phyloP scores from a whole-genome alignment of 1,284 basidiomycete species.

The Sanghuangporus baumii region DNA sequence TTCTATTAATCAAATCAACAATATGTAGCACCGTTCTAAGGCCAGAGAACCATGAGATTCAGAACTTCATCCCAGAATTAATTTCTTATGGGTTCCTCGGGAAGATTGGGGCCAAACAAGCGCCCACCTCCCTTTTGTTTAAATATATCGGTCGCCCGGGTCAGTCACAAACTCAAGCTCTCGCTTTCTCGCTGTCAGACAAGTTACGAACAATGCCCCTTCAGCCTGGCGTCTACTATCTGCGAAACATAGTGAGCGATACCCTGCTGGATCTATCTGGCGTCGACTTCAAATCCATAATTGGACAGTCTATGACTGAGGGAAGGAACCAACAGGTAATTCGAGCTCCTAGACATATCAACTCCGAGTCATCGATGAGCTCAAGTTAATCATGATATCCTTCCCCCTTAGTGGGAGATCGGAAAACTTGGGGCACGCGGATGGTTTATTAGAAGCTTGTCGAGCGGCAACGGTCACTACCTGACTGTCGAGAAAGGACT shows the following conservation, averaged over 20 bases:
- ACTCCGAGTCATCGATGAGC: neutral
- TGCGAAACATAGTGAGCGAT: conserved; percentile 6
- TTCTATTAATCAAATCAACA: too few species aligned
- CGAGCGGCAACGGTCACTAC: neutral
- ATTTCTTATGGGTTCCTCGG: too few species aligned
- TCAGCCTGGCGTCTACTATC: conserved; percentile 2
- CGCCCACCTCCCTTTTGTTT: too few species aligned
- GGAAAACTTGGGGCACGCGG: neutral
- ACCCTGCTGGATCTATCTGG: conserved; percentile 15
- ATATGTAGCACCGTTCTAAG: too few species aligned
- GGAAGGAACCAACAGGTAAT: conserved; percentile 12
- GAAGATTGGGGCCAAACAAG: too few species aligned
- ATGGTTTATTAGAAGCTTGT: conserved; percentile 12
- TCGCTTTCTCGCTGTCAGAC: too few species aligned
- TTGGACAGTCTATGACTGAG: conserved; percentile 8
- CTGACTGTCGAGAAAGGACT: conserved; percentile 3
- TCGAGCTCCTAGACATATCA: neutral
- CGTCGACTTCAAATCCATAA: conserved; percentile 6
- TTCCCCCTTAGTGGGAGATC: conserved; percentile 5
- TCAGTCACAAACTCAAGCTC: too few species aligned
- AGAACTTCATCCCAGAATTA: too few species aligned
- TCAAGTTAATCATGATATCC: neutral
- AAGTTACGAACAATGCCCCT: too few species aligned
- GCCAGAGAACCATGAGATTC: too few species aligned
- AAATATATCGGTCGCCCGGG: too few species aligned